Percentiles rank a stretch among this genome's conserved stretches.
Conservation (phyloP, 345 rosid species). For the Bretschneidera sinensis region DNA sequence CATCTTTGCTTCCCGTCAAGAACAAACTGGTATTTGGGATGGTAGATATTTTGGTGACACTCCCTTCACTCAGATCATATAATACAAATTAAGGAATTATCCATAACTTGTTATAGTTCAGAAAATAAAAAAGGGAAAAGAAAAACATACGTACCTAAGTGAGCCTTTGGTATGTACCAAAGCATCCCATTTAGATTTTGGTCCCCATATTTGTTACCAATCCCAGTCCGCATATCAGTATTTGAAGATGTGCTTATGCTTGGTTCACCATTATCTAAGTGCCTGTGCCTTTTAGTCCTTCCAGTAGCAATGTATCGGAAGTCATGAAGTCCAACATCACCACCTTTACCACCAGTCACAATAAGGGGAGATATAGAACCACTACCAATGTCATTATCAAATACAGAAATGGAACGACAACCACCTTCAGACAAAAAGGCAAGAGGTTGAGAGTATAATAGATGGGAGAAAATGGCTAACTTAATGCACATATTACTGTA, state of each 20-base stretch:
- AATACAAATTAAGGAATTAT: slow-evolving; percentile 10
- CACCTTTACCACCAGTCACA: slow-evolving; percentile 84
- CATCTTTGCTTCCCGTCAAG: slow-evolving; percentile 95
- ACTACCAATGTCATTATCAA: slow-evolving; percentile 80
- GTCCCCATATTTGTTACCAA: slow-evolving; percentile 33
- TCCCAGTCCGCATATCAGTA: slow-evolving; percentile 26
- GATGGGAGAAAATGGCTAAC: slow-evolving; percentile 4
- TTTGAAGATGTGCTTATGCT: slow-evolving; percentile 29
- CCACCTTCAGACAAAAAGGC: slow-evolving; percentile 54
- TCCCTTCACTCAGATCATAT: slow-evolving; percentile 44
- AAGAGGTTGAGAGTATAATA: slow-evolving; percentile 6
- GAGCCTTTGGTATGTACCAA: slow-evolving; percentile 97
- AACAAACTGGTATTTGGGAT: slow-evolving; percentile 83
- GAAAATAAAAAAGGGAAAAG: neutral
- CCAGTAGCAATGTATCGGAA: slow-evolving; percentile 91
- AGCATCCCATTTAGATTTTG: slow-evolving; percentile 80
- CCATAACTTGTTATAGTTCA: neutral
- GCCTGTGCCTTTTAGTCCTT: slow-evolving; percentile 59
- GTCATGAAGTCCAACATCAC: slow-evolving; percentile 90
- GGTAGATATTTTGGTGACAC: slow-evolving; percentile 73
- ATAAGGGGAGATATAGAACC: slow-evolving; percentile 92
- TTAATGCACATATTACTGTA: slow-evolving; percentile 5
- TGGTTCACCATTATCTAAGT: slow-evolving; percentile 33
- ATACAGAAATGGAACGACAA: slow-evolving; percentile 82
- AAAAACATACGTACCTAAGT: slow-evolving; percentile 50